Evolutionary conservation across 805 yeast genomes (phyloP).

Genomic region (Wickerhamomyces mucosus): DNA sequence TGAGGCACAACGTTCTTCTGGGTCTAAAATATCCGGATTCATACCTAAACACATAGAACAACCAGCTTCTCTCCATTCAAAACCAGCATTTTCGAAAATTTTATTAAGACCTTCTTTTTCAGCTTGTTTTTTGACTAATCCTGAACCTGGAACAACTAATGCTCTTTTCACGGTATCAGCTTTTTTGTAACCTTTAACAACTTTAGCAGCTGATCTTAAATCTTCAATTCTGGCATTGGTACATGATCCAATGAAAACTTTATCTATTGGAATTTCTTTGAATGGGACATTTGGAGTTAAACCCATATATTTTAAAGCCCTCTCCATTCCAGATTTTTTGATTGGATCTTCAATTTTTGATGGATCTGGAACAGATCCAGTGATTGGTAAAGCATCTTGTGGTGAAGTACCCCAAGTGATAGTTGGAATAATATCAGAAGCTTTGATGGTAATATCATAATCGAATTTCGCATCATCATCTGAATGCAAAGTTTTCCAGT

Average conservation of each 20-base stretch:
- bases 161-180: constrained; percentile 76
- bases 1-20: constrained; percentile 96
- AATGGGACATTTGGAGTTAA: constrained; percentile 75
- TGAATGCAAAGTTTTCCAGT: constrained; percentile 83
- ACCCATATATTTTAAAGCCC: constrained; percentile 92
- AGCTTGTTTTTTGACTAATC: constrained; percentile 87
- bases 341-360: constrained; percentile 59
- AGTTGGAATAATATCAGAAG: constrained; percentile 85
- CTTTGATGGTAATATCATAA: constrained; percentile 69
- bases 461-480: constrained; percentile 92
- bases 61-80: constrained; percentile 99
- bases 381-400: constrained; percentile 94
- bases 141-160: constrained; percentile 96
- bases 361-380: constrained; percentile 89
- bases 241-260: constrained; percentile 96
- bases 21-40: constrained; percentile 96
- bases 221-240: constrained; percentile 97
- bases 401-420: constrained; percentile 99
- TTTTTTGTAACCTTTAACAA: constrained; percentile 81
- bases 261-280: constrained; percentile 68
- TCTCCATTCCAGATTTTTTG: constrained; percentile 74
- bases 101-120: constrained; percentile 92
- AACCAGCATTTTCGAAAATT: constrained; percentile 85
- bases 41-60: constrained; percentile 99
- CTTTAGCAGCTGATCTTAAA: constrained; percentile 88